Conservation (phyloP, 2,329 filamentous ascomycete genomes). For the Monosporascus cannonballus region DNA sequence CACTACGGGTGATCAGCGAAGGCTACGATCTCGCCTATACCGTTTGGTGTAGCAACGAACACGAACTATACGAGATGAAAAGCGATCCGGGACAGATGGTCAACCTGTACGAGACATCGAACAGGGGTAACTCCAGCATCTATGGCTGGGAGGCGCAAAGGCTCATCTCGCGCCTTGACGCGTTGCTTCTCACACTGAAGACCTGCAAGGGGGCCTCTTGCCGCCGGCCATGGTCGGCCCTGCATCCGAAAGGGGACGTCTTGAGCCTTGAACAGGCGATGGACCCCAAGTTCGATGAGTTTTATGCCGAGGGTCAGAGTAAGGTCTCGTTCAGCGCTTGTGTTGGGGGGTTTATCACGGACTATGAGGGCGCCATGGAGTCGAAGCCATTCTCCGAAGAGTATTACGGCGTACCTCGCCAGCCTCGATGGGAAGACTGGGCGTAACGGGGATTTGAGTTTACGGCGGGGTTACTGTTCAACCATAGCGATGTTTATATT, state of each 20-base stretch:
- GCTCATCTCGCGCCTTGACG: conserved; percentile 11
- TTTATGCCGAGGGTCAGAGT: conserved; percentile 9
- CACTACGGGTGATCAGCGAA: conserved; percentile 29
- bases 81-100: conserved; percentile 15
- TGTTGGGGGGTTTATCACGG: not conserved
- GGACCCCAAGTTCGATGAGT: conserved; percentile 10
- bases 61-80: conserved; percentile 45
- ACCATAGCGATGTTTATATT: too few relatives aligned
- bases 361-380: too few relatives aligned
- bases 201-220: conserved; percentile 11
- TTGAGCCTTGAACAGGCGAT: conserved; percentile 13
- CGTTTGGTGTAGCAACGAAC: conserved; percentile 50
- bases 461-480: too few relatives aligned
- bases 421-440: too few relatives aligned
- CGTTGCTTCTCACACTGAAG: conserved; percentile 15
- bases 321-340: conserved; percentile 15
- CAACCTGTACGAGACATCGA: conserved; percentile 1
- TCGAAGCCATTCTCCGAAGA: too few relatives aligned
- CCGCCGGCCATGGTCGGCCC: conserved; percentile 11
- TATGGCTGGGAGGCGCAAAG: not conserved
- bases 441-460: too few relatives aligned
- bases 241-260: conserved; percentile 5
- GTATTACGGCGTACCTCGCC: too few relatives aligned
- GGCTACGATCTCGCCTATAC: conserved; percentile 39
- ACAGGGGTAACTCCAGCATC: too few relatives aligned